Conservation (phyloP, 352 stramenopile species). For the Pilasporangium apinafurcum region DNA sequence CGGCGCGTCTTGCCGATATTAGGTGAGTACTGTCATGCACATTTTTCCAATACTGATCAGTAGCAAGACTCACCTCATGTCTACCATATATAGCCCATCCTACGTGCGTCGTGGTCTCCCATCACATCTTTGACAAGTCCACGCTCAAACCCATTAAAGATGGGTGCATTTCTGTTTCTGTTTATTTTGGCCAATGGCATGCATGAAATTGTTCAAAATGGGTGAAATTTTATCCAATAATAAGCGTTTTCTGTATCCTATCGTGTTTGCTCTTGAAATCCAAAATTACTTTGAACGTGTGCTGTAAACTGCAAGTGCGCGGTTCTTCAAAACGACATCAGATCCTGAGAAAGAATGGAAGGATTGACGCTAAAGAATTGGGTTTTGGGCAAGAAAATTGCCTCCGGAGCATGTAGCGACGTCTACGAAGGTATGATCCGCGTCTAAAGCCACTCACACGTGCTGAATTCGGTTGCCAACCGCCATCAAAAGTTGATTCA, state of each 20-base stretch:
- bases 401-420: constrained; percentile 74
- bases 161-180: too few relatives aligned
- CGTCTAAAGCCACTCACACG: too few relatives aligned
- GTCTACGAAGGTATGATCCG: constrained; percentile 54
- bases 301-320: too few relatives aligned
- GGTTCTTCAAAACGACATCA: constrained; percentile 4
- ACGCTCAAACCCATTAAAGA: too few relatives aligned
- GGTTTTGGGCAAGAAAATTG: constrained; percentile 70
- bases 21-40: constrained; percentile 22
- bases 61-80: background rate
- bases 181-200: too few relatives aligned
- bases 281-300: too few relatives aligned
- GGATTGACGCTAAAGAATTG: constrained; percentile 76
- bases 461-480: too few relatives aligned
- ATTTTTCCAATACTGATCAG: background rate
- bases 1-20: constrained; percentile 61
- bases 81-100: constrained; percentile 10
- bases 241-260: too few relatives aligned
- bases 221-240: too few relatives aligned
- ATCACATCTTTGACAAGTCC: constrained; percentile 5
- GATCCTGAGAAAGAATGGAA: constrained; percentile 21
- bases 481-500: background rate
- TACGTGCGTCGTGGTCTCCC: constrained; percentile 23
- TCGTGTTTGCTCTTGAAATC: too few relatives aligned
- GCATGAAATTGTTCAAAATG: too few relatives aligned